Conservation (phyloP, 805 yeast genomes). For the Wickerhamomyces strasburgensis region DNA sequence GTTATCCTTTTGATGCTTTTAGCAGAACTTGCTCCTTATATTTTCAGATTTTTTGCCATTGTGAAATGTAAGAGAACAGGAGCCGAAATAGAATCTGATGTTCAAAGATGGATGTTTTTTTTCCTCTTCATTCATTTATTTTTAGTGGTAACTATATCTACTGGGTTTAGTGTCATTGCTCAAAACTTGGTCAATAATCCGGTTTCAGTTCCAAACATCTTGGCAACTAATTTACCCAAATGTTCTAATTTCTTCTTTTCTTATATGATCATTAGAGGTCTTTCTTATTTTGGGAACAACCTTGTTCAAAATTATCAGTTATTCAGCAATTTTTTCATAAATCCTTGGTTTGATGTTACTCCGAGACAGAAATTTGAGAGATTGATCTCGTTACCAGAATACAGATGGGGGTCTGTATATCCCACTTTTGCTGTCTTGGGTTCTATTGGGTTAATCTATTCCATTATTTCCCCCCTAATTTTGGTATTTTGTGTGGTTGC, state of each 20-base stretch:
- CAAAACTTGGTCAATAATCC: constrained; percentile 65
- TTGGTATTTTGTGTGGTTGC: constrained; percentile 54
- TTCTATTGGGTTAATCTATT: constrained; percentile 72
- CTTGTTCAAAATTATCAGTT: constrained; percentile 57
- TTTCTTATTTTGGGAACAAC: constrained; percentile 70
- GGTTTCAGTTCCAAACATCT: constrained; percentile 59
- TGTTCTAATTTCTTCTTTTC: constrained; percentile 84
- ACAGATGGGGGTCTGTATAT: constrained; percentile 74
- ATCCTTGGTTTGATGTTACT: constrained; percentile 41
- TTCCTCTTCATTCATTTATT: constrained; percentile 81
- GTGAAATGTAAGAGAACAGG: constrained; percentile 59
- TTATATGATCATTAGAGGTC: constrained; percentile 66
- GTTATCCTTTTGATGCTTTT: constrained; percentile 59
- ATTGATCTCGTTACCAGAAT: constrained; percentile 37
- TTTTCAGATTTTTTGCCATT: constrained; percentile 50
- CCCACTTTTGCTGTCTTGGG: constrained; percentile 75
- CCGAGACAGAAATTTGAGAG: constrained; percentile 55
- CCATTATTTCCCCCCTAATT: constrained; percentile 76
- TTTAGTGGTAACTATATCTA: constrained; percentile 77
- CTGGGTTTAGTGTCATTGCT: constrained; percentile 63
- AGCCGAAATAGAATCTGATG: constrained; percentile 58
- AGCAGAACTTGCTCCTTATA: constrained; percentile 55
- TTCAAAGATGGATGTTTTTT: constrained; percentile 73
- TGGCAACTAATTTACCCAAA: constrained; percentile 78
- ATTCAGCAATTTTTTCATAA: constrained; percentile 32